Conservation (phyloP, 345 rosid genomes). For the Diplotaxis tenuifolia region DNA sequence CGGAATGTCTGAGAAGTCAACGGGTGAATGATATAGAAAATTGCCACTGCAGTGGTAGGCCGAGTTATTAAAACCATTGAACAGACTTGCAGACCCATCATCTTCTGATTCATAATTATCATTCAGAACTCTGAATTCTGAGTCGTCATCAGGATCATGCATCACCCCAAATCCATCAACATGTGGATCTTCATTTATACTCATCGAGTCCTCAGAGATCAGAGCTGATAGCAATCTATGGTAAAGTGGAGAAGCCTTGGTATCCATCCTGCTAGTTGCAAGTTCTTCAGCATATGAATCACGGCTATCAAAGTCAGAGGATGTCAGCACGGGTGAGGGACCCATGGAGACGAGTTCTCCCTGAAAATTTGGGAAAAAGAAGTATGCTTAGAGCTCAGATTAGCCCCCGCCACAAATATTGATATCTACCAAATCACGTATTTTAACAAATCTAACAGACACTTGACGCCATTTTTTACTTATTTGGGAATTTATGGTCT, state of each 20-base stretch:
- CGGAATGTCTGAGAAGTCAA: conserved; percentile 43
- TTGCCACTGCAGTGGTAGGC: conserved; percentile 26
- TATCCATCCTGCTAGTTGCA: conserved; percentile 29
- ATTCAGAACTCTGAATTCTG: conserved; percentile 50
- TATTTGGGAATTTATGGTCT: neutral
- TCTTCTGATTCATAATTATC: conserved; percentile 53
- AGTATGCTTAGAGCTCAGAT: neutral
- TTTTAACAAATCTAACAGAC: conserved; percentile 13
- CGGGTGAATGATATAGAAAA: conserved; percentile 37
- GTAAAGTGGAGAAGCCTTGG: conserved; percentile 49
- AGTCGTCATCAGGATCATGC: conserved; percentile 53
- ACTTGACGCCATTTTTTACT: conserved; percentile 17
- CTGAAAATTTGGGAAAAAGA: conserved; percentile 14
- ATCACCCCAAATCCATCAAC: conserved; percentile 52
- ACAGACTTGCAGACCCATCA: conserved; percentile 40
- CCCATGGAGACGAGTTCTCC: conserved; percentile 25
- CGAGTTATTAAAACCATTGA: conserved; percentile 30
- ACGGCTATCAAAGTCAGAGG: conserved; percentile 26
- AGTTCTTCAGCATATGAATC: conserved; percentile 19
- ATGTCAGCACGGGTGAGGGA: conserved; percentile 11
- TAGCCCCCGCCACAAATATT: neutral
- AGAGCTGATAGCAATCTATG: conserved; percentile 79
- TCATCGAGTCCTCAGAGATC: conserved; percentile 66
- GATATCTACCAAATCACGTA: neutral
- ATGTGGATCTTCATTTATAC: conserved; percentile 34